Evolutionary conservation across 2,329 filamentous ascomycete species (phyloP).

Genomic region (Clonostachys sp.): DNA sequence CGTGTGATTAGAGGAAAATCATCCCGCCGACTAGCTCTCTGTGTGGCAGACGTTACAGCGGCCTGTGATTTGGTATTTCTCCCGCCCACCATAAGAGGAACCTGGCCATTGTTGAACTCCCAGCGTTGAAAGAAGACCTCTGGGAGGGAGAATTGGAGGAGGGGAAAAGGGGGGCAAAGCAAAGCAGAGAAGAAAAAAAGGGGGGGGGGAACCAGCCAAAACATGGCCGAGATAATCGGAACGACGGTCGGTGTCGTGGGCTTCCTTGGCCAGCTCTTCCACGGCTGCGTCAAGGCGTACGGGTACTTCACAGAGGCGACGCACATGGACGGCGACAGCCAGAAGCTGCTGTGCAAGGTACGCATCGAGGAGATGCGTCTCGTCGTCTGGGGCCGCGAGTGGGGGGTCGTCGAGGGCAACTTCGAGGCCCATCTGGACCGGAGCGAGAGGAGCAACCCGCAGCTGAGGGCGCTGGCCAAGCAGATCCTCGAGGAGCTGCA

Average conservation of each 20-base stretch:
- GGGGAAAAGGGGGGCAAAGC: no score
- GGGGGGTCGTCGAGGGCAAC: slow-evolving; percentile 39
- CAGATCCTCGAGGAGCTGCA: slow-evolving; percentile 37
- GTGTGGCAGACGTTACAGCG: no score
- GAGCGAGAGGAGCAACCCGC: slow-evolving; percentile 20
- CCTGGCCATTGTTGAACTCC: no score
- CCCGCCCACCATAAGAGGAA: no score
- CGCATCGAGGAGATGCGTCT: slow-evolving; percentile 45
- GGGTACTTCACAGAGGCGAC: slow-evolving; percentile 34
- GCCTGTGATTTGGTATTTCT: no score
- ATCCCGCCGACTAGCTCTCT: no score
- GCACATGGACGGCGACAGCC: slow-evolving; percentile 34
- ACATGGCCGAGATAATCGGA: slow-evolving; percentile 29
- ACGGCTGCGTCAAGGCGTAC: slow-evolving; percentile 40
- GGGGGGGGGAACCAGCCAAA: no score
- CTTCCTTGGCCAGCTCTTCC: slow-evolving; percentile 39
- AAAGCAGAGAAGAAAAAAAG: no score
- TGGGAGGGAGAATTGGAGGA: no score
- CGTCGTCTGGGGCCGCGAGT: slow-evolving; percentile 40
- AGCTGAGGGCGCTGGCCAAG: slow-evolving; percentile 29
- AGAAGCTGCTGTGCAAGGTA: slow-evolving; percentile 39
- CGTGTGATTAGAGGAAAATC: no score
- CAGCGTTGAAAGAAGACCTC: no score
- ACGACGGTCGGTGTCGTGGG: slow-evolving; percentile 37
- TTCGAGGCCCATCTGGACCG: slow-evolving; percentile 34